Conservation (phyloP, 805 yeast genomes). For the Zygotorulaspora sp. region DNA sequence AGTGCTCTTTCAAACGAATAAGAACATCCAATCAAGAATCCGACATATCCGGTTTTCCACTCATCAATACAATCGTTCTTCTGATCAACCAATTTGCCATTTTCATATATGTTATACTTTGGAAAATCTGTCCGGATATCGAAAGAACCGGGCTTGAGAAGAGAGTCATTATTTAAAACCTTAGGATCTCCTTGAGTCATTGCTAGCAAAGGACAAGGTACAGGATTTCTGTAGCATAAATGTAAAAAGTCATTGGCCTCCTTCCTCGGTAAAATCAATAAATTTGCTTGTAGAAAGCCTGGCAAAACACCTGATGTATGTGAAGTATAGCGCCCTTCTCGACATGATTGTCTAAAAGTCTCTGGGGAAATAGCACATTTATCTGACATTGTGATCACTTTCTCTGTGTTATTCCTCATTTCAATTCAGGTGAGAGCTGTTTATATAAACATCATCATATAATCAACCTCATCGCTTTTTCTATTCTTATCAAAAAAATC, state of each 20-base stretch:
- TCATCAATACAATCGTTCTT: slow-evolving; percentile 28
- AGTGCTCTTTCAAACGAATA: slow-evolving; percentile 40
- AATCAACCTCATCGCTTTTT: too few relatives aligned
- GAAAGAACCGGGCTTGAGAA: slow-evolving; percentile 15
- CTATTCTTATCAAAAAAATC: too few relatives aligned
- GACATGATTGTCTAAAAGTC: slow-evolving; percentile 17
- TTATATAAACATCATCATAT: too few relatives aligned
- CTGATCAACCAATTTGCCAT: slow-evolving; percentile 29
- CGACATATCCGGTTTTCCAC: slow-evolving; percentile 38
- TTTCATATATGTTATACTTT: slow-evolving; percentile 34
- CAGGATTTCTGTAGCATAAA: slow-evolving; percentile 38
- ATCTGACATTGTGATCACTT: not conserved
- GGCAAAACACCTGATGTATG: slow-evolving; percentile 25
- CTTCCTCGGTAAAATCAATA: slow-evolving; percentile 36
- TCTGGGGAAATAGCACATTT: slow-evolving; percentile 9
- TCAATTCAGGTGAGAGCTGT: too few relatives aligned
- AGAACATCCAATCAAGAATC: slow-evolving; percentile 42
- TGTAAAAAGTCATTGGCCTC: slow-evolving; percentile 35
- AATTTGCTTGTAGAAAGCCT: slow-evolving; percentile 39
- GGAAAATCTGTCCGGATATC: slow-evolving; percentile 38
- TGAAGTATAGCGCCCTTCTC: slow-evolving; percentile 12
- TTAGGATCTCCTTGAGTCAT: slow-evolving; percentile 31
- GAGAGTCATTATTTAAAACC: slow-evolving; percentile 15
- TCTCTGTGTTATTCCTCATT: too few relatives aligned
- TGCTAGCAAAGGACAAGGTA: slow-evolving; percentile 39